Percentiles rank a stretch among this genome's conserved stretches.
phyloP scores from a whole-genome alignment of 2,329 filamentous ascomycete species.

The Aspergillus sp. region DNA sequence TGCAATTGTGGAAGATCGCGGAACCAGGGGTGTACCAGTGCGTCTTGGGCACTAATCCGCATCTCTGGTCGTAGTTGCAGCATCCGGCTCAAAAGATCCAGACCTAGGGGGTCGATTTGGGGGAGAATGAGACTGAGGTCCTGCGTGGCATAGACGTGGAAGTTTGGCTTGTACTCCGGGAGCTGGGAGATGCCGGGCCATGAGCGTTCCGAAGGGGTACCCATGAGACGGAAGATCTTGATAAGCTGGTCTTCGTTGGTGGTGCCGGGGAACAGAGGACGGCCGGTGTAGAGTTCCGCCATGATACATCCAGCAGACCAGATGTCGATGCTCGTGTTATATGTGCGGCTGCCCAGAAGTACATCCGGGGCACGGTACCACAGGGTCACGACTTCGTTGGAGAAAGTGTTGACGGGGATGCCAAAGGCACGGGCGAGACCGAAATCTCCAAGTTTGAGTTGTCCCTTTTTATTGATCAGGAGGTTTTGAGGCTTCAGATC shows the following conservation, averaged over 20 bases:
- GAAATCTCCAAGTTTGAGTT: slow-evolving; percentile 92
- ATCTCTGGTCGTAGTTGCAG: slow-evolving; percentile 90
- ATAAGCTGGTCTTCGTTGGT: slow-evolving; percentile 97
- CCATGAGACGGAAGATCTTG: slow-evolving; percentile 98
- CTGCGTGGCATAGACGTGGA: slow-evolving; percentile 92
- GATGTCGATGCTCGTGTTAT: slow-evolving; percentile 99
- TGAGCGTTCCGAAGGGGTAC: slow-evolving; percentile 88
- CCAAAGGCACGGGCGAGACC: slow-evolving; percentile 92
- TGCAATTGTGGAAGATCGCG: slow-evolving; percentile 62
- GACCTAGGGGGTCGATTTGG: slow-evolving; percentile 82
- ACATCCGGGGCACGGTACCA: slow-evolving; percentile 99
- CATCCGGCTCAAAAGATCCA: slow-evolving; percentile 87
- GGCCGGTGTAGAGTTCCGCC: slow-evolving; percentile 98
- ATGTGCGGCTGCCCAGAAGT: slow-evolving; percentile 87
- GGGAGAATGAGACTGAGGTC: slow-evolving; percentile 84
- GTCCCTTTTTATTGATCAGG: slow-evolving; percentile 87
- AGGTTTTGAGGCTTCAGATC: slow-evolving; percentile 97
- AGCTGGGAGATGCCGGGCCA: slow-evolving; percentile 96
- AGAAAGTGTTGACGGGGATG: slow-evolving; percentile 97
- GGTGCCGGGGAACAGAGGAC: slow-evolving; percentile 93
- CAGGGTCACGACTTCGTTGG: slow-evolving; percentile 94
- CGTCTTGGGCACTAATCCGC: slow-evolving; percentile 82
- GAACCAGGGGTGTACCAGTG: slow-evolving; percentile 92
- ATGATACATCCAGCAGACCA: slow-evolving; percentile 99
- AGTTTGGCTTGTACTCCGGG: slow-evolving; percentile 96